phyloP scores from a whole-genome alignment of 1,284 basidiomycete species.

The Apiotrichum sp. region DNA sequence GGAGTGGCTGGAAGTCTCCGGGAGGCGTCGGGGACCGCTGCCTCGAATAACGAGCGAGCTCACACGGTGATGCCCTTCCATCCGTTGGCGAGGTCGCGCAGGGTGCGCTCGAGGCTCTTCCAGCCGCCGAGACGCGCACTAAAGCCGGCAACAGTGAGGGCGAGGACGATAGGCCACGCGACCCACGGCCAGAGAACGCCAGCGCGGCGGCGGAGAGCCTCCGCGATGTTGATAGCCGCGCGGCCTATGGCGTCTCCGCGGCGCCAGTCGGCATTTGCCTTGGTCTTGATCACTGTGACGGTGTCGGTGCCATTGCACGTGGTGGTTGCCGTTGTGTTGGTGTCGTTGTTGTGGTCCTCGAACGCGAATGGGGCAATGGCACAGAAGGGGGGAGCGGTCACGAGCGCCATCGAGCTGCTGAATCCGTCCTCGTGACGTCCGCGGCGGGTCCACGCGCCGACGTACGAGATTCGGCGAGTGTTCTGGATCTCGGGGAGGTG shows the following conservation, averaged over 20 bases:
- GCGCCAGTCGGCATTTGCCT: background rate
- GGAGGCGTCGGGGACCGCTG: too few species aligned
- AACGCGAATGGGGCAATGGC: slow-evolving; percentile 44
- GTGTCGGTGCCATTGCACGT: background rate
- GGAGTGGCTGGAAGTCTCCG: too few species aligned
- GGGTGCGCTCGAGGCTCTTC: background rate
- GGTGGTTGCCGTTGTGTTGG: background rate
- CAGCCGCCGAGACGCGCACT: background rate
- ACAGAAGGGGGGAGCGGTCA: slow-evolving; percentile 32
- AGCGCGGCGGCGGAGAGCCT: slow-evolving; percentile 2
- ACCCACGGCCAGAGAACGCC: slow-evolving; percentile 7
- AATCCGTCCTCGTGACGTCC: slow-evolving; percentile 79
- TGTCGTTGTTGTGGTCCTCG: background rate
- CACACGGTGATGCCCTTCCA: background rate
- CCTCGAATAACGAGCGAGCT: too few species aligned
- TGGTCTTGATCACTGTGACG: background rate
- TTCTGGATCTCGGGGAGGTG: slow-evolving; percentile 55
- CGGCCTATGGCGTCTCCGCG: background rate
- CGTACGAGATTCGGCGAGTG: slow-evolving; percentile 60
- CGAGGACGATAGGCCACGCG: slow-evolving; percentile 10
- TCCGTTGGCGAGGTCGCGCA: background rate
- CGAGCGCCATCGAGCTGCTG: slow-evolving; percentile 50
- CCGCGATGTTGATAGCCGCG: background rate
- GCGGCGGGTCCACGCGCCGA: slow-evolving; percentile 68
- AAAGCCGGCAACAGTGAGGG: background rate